Conservation (phyloP, 768 basidiomycete genomes). For the Rhizopogon vinicolor region DNA sequence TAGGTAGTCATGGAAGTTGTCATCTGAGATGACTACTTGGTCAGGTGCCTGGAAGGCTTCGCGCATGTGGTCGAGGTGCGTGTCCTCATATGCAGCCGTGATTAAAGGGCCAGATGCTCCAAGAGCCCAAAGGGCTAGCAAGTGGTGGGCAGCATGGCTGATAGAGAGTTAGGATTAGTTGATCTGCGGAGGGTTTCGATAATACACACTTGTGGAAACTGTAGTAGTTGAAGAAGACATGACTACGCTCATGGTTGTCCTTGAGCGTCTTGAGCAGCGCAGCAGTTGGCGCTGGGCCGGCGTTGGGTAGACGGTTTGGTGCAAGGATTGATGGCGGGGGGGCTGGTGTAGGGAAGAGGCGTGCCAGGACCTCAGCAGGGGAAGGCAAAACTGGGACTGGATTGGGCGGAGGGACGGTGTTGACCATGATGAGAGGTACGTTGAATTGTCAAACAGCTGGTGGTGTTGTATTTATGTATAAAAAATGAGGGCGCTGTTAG, state of each 20-base stretch:
- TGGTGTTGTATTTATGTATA: not conserved
- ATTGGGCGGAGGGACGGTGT: not conserved
- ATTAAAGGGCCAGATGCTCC: slow-evolving; percentile 45
- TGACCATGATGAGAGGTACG: not conserved
- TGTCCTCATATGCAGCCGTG: slow-evolving; percentile 35
- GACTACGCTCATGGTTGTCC: slow-evolving; percentile 49
- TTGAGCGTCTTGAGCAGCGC: slow-evolving; percentile 36
- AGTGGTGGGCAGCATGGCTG: slow-evolving; percentile 55
- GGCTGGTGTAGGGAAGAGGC: slow-evolving; percentile 28
- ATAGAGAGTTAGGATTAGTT: not conserved
- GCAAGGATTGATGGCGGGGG: slow-evolving; percentile 25
- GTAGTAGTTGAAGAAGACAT: slow-evolving; percentile 47
- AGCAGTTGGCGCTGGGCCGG: slow-evolving; percentile 32
- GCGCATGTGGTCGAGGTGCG: slow-evolving; percentile 33
- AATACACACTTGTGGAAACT: slow-evolving; percentile 27
- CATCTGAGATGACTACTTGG: slow-evolving; percentile 16
- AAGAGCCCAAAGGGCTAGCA: slow-evolving; percentile 55
- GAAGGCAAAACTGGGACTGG: slow-evolving; percentile 15
- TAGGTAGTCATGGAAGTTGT: slow-evolving; percentile 19
- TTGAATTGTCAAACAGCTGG: too few relatives aligned
- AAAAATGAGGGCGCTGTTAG: too few relatives aligned
- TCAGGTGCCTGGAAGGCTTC: slow-evolving; percentile 28
- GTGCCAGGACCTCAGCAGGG: slow-evolving; percentile 15
- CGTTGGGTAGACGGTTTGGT: slow-evolving; percentile 32
- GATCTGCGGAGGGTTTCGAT: not conserved